A percentile compares a stretch with the other conserved stretches of the same genome.
Evolutionary conservation across 495 filamentous ascomycete species (phyloP).

Genomic region (Talaromyces thailandensis): DNA sequence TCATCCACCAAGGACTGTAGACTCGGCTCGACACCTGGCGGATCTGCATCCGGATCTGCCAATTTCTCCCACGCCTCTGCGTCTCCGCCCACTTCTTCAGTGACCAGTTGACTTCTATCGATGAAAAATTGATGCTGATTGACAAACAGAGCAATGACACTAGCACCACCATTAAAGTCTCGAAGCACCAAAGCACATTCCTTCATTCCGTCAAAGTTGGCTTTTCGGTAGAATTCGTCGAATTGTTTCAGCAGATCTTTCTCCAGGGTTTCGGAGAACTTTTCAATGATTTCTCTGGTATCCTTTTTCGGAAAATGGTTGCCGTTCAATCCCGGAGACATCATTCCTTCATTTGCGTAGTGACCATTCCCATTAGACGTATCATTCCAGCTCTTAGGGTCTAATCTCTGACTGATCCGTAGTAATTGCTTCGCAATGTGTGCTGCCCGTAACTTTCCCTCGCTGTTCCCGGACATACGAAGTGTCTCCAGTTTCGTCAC

Average conservation of each 20-base stretch:
- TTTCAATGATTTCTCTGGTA: slow-evolving; percentile 87
- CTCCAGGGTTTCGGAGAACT: slow-evolving; percentile 91
- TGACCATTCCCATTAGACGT: slow-evolving; percentile 51
- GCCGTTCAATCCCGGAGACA: slow-evolving; percentile 28
- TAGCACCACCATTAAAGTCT: slow-evolving; percentile 92
- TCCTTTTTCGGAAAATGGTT: slow-evolving; percentile 41
- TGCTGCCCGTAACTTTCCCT: slow-evolving; percentile 82
- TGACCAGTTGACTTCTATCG: slow-evolving; percentile 78
- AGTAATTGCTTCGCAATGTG: slow-evolving; percentile 83
- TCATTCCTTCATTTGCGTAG: slow-evolving; percentile 30
- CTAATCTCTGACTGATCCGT: slow-evolving; percentile 77
- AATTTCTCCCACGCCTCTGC: slow-evolving; percentile 81
- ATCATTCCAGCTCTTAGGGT: slow-evolving; percentile 61
- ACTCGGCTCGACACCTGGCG: slow-evolving; percentile 83
- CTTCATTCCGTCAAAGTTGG: slow-evolving; percentile 94
- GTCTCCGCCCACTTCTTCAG: slow-evolving; percentile 80
- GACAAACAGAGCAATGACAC: slow-evolving; percentile 90
- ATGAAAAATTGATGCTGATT: slow-evolving; percentile 99
- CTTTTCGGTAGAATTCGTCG: slow-evolving; percentile 87
- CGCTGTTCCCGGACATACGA: slow-evolving; percentile 64
- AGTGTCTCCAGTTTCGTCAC: slow-evolving; percentile 74
- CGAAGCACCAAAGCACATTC: slow-evolving; percentile 88
- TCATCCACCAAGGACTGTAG: slow-evolving; percentile 88
- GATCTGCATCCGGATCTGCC: slow-evolving; percentile 87
- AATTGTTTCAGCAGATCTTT: slow-evolving; percentile 94